Evolutionary conservation across 2,329 filamentous ascomycete genomes (phyloP).

Genomic region (Tolypocladium pustulatum): DNA sequence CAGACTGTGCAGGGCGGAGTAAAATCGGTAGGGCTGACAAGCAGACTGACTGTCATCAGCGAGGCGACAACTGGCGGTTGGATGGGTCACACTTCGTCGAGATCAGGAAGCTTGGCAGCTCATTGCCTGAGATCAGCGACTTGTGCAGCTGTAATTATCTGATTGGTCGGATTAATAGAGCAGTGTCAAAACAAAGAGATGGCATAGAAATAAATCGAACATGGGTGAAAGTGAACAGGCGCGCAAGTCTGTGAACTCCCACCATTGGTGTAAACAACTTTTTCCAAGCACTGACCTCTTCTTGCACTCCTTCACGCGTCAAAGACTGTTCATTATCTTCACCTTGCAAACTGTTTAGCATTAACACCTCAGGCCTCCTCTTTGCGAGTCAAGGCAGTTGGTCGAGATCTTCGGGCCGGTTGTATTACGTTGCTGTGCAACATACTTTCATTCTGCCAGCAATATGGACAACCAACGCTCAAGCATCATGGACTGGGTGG

Average conservation of each 20-base stretch:
- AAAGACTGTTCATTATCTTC: neutral
- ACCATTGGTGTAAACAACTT: neutral
- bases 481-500: constrained; percentile 17
- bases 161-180: neutral
- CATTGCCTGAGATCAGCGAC: neutral
- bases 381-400: neutral
- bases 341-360: neutral
- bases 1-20: neutral
- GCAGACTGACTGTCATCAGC: neutral
- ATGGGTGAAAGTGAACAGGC: neutral
- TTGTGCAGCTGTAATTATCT: neutral
- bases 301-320: neutral
- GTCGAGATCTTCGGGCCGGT: neutral
- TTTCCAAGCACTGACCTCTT: neutral
- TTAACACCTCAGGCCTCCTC: neutral
- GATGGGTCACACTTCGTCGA: too few species aligned
- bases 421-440: neutral
- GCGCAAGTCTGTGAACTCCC: neutral
- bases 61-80: neutral
- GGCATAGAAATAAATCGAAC: neutral
- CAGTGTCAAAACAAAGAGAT: neutral
- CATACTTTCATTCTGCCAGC: neutral
- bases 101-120: neutral
- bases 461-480: neutral
- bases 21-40: too few species aligned